Evolutionary conservation across 805 yeast genomes (phyloP).

Genomic region (Zygosaccharomyces gambellarensis): DNA sequence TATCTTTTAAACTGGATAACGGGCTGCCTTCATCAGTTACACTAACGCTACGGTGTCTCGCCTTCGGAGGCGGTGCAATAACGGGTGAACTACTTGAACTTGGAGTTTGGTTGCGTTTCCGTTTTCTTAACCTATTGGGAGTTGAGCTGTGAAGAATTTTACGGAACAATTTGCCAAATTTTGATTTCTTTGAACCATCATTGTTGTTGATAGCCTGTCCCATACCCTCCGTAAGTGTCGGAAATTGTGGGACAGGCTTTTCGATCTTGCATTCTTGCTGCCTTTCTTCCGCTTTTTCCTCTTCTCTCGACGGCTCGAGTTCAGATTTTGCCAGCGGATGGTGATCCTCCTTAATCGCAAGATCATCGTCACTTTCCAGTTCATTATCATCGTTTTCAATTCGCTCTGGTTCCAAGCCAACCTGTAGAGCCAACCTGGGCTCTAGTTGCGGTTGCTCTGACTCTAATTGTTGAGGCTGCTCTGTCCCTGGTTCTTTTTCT

Average conservation of each 20-base stretch:
- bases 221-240: too few relatives aligned
- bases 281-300: background rate
- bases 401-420: background rate
- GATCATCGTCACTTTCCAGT: too few relatives aligned
- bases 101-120: conserved; percentile 6
- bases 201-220: background rate
- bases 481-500: background rate
- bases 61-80: background rate
- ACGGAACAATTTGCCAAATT: conserved; percentile 2
- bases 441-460: background rate
- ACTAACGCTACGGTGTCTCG: conserved; percentile 3
- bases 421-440: background rate
- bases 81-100: conserved; percentile 2
- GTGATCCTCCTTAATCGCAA: background rate
- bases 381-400: background rate
- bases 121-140: conserved; percentile 7
- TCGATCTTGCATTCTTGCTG: background rate
- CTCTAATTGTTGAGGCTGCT: background rate
- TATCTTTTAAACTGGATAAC: background rate
- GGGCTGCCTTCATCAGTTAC: conserved; percentile 4
- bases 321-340: background rate
- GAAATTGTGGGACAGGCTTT: background rate
- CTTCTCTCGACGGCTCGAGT: background rate
- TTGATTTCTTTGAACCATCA: background rate
- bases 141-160: background rate